A percentile compares a stretch with the other conserved stretches of the same genome.
These are phyloP conservation scores for Coemansia sp. DNA, from an alignment of 192 early-diverging fungal genomes.

Conservation along the genomic window DNA sequence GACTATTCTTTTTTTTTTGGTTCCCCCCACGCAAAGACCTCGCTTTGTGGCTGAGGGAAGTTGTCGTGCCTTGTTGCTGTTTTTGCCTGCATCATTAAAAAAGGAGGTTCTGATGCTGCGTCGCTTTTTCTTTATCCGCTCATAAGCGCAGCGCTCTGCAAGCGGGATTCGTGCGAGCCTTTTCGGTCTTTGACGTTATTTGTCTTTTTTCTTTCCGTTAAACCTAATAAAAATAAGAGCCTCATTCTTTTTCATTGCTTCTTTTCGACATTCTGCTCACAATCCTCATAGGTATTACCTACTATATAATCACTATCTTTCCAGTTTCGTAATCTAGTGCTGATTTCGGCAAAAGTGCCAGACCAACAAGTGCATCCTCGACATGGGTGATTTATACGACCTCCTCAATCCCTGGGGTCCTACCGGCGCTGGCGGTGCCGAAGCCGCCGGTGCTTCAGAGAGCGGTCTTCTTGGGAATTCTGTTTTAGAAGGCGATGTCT, in stretches of 20 bases:
- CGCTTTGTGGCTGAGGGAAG: too few relatives aligned
- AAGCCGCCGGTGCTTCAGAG: slow-evolving; percentile 1
- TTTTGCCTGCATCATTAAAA: too few relatives aligned
- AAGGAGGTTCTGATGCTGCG: too few relatives aligned
- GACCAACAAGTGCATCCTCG: not conserved
- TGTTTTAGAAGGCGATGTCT: slow-evolving; percentile 8
- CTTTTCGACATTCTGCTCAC: not conserved
- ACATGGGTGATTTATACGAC: slow-evolving; percentile 57
- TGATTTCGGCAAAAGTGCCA: not conserved
- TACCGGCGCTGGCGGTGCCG: slow-evolving; percentile 13
- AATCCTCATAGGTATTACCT: slow-evolving; percentile 5
- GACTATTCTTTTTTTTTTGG: too few relatives aligned
- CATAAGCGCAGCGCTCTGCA: too few relatives aligned
- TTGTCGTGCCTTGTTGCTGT: too few relatives aligned
- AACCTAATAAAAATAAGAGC: not conserved
- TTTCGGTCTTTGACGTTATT: too few relatives aligned
- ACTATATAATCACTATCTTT: not conserved
- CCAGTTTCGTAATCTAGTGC: not conserved
- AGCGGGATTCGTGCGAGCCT: too few relatives aligned
- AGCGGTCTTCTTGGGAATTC: slow-evolving; percentile 1
- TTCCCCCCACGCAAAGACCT: too few relatives aligned
- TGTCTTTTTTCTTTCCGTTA: not conserved
- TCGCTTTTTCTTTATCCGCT: too few relatives aligned
- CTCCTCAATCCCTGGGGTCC: slow-evolving; percentile 55
- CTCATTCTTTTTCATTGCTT: not conserved